phyloP scores from a whole-genome alignment of 1,284 basidiomycete species.

The Spongiforma sp. region DNA sequence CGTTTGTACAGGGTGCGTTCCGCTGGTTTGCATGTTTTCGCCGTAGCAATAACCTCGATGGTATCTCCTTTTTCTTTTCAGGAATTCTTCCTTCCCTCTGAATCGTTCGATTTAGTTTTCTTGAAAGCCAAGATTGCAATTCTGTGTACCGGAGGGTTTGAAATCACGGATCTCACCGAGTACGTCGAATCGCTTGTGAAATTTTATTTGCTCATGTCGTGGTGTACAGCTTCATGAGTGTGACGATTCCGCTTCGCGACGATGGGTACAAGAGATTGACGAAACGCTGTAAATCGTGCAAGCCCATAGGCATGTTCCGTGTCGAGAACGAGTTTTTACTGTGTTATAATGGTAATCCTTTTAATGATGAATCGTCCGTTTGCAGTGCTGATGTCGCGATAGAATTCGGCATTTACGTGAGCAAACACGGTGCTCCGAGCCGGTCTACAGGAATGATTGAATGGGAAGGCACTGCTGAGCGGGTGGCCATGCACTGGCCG shows the following conservation, averaged over 20 bases:
- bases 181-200: slow-evolving; percentile 45
- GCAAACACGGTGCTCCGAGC: slow-evolving; percentile 87
- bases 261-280: slow-evolving; percentile 76
- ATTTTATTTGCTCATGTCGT: slow-evolving; percentile 9
- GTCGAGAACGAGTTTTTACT: slow-evolving; percentile 91
- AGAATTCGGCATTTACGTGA: slow-evolving; percentile 94
- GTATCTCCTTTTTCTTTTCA: slow-evolving; percentile 27
- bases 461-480: slow-evolving; percentile 93
- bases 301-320: slow-evolving; percentile 93
- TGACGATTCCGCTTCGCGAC: slow-evolving; percentile 83
- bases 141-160: slow-evolving; percentile 92
- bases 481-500: slow-evolving; percentile 87
- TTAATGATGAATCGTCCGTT: not conserved
- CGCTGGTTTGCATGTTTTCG: too few species aligned
- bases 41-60: too few species aligned
- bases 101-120: slow-evolving; percentile 90
- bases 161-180: slow-evolving; percentile 95
- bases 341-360: slow-evolving; percentile 82
- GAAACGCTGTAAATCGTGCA: slow-evolving; percentile 82
- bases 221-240: slow-evolving; percentile 75
- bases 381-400: slow-evolving; percentile 13
- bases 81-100: slow-evolving; percentile 93
- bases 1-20: slow-evolving; percentile 74
- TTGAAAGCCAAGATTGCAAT: slow-evolving; percentile 92
- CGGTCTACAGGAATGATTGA: slow-evolving; percentile 80